Conservation (phyloP, 2,329 filamentous ascomycete species). For the Stemphylium beticola region DNA sequence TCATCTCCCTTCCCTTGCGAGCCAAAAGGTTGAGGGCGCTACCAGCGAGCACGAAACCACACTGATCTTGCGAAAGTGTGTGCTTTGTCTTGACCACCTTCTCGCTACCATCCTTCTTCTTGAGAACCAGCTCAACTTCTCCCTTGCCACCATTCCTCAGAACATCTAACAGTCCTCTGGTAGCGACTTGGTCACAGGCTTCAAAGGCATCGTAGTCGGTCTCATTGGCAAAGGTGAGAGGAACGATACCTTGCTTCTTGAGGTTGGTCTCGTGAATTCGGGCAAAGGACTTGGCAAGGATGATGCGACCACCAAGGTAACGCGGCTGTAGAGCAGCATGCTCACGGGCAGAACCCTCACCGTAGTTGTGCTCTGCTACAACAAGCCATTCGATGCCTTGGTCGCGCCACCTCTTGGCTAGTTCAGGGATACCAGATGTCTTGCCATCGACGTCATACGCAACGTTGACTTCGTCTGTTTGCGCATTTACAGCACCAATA, state of each 20-base stretch:
- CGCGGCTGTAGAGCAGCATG: constrained; percentile 89
- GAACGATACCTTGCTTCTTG: constrained; percentile 97
- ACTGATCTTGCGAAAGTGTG: constrained; percentile 87
- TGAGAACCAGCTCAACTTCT: constrained; percentile 68
- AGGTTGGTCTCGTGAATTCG: constrained; percentile 95
- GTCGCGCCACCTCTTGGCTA: constrained; percentile 82
- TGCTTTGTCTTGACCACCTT: constrained; percentile 80
- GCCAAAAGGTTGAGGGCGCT: constrained; percentile 91
- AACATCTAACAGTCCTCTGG: constrained; percentile 83
- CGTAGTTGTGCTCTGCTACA: constrained; percentile 97
- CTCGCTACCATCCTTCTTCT: constrained; percentile 64
- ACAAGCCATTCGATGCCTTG: constrained; percentile 84
- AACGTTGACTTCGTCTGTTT: constrained; percentile 88
- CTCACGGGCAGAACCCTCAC: constrained; percentile 86
- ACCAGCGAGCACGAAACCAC: constrained; percentile 88
- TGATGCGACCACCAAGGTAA: constrained; percentile 85
- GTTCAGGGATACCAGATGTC: constrained; percentile 79
- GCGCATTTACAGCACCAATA: constrained; percentile 91
- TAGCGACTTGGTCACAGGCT: constrained; percentile 83
- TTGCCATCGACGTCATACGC: constrained; percentile 86
- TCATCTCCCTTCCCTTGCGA: constrained; percentile 57
- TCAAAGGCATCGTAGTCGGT: constrained; percentile 83
- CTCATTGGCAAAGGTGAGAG: constrained; percentile 87
- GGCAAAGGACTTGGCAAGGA: constrained; percentile 85
- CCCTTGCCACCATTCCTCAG: constrained; percentile 79